Base-by-base conservation (phyloP, 164 flowering plant genomes). In the Malania oleifera region DNA sequence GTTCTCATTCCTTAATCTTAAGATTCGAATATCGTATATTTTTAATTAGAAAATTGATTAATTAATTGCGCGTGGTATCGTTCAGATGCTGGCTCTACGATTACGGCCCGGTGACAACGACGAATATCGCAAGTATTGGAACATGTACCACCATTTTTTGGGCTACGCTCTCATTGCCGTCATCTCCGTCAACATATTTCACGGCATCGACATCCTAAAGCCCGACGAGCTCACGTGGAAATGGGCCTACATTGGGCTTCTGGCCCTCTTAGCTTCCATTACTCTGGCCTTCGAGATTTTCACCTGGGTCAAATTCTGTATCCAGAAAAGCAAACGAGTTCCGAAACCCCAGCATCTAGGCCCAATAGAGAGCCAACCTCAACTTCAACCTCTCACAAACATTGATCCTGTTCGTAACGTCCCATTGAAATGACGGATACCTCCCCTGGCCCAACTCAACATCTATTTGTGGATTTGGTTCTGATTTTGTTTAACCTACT, bases 91-190 rank as follows among this genome's bases (percentile, higher is more conserved):
- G 5, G 75, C 81, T 0, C 35, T 76, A 13, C 55, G 73, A 14
- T 63, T 77, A 4, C 68, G 29, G 43, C 87, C 82, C 0, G 40
- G 31, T 1, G 13, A 3, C 20, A 20, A 0, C 0, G 84, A 77
- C 19, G 70, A 68, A 0, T 66, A 57, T 19, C 75, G 84, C 14
- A 60, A 50, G 43, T 65, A 70, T 44, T 78, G 84, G 87, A 70
- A 76, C 64, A 73, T 82, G 53, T 82, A 80, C 64, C 83, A 82
- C 27, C 83, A 82, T 64, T 59, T 69, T 27, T 44, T 78, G 24
- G 84, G 84, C 7, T 82, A 82, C 45, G 22, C 70, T 2, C 28
- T 80, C 62, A 38, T 78, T 1, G 75, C 35, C 2, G 22, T 70
- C 53, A 75, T 75, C 13, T 38, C 58, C 7, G 37, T 75, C 1